Percentiles rank a stretch among this genome's conserved stretches.
These are phyloP conservation scores for Hortiboletus flavorubellus DNA, from an alignment of 768 basidiomycete species.

Conservation along the genomic window DNA sequence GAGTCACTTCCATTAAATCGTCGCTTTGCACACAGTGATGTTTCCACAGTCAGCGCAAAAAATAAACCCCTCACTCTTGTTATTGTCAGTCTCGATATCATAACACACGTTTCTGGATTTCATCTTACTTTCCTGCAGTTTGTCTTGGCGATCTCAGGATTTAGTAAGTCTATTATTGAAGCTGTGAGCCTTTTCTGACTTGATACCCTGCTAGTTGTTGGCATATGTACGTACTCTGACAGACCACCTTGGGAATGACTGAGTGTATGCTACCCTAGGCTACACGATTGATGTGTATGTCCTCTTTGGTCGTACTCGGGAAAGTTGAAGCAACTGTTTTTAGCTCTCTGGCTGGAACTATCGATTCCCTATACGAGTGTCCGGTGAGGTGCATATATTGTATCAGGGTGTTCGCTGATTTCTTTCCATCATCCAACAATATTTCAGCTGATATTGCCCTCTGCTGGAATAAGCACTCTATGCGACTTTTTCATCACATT, in stretches of 20 bases:
- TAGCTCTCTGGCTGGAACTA: constrained; percentile 3
- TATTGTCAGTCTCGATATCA: constrained; percentile 6
- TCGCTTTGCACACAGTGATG: not conserved
- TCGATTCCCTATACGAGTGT: not conserved
- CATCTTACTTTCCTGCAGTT: constrained; percentile 1
- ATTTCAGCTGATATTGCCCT: constrained; percentile 2
- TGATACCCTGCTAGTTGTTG: constrained; percentile 1
- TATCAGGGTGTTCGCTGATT: not conserved
- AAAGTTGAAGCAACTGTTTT: not conserved
- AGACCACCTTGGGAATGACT: not conserved
- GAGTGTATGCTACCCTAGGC: not conserved
- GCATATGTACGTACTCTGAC: constrained; percentile 5
- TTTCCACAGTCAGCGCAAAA: constrained; percentile 13
- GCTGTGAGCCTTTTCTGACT: not conserved
- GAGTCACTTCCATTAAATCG: not conserved
- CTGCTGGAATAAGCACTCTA: not conserved
- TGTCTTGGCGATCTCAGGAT: not conserved
- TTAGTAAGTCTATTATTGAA: not conserved
- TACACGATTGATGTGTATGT: constrained; percentile 3
- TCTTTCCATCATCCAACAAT: not conserved
- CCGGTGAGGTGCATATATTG: not conserved
- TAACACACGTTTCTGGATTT: not conserved
- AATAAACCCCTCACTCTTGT: constrained; percentile 9
- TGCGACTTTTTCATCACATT: constrained; percentile 6
- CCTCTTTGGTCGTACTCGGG: not conserved